phyloP scores from a whole-genome alignment of 352 stramenopile genomes.

The Globisporangium camurandrum region DNA sequence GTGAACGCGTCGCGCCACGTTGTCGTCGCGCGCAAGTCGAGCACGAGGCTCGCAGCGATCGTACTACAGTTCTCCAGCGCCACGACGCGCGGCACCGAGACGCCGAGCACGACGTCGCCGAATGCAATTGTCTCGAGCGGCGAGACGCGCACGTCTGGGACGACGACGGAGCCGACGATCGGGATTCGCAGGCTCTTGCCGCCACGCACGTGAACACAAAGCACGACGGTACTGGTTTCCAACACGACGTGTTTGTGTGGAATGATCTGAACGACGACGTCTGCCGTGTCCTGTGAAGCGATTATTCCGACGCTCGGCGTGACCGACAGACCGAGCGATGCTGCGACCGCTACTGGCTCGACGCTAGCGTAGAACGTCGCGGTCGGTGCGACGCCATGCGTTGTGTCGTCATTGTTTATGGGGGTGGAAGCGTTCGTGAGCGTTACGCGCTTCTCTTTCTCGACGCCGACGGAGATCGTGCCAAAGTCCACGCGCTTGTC shows the following conservation, averaged over 20 bases:
- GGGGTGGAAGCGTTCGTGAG: constrained; percentile 22
- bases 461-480: constrained; percentile 69
- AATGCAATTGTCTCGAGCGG: constrained; percentile 50
- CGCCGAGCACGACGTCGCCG: constrained; percentile 73
- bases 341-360: constrained; percentile 30
- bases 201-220: constrained; percentile 65
- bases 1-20: constrained; percentile 55
- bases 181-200: constrained; percentile 62
- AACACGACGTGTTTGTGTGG: constrained; percentile 43
- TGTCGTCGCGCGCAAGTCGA: constrained; percentile 56
- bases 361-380: constrained; percentile 46
- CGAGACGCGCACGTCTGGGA: constrained; percentile 72
- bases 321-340: constrained; percentile 35
- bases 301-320: constrained; percentile 33
- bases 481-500: constrained; percentile 83
- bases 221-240: constrained; percentile 25
- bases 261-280: constrained; percentile 45
- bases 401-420: no score
- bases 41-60: constrained; percentile 70
- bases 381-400: constrained; percentile 4
- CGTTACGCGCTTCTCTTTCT: constrained; percentile 45
- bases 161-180: constrained; percentile 50
- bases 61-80: constrained; percentile 71
- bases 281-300: constrained; percentile 36
- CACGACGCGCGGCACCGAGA: constrained; percentile 48